Evolutionary conservation across 1,284 basidiomycete species (phyloP).

Genomic region (Porphyrellus sp.): DNA sequence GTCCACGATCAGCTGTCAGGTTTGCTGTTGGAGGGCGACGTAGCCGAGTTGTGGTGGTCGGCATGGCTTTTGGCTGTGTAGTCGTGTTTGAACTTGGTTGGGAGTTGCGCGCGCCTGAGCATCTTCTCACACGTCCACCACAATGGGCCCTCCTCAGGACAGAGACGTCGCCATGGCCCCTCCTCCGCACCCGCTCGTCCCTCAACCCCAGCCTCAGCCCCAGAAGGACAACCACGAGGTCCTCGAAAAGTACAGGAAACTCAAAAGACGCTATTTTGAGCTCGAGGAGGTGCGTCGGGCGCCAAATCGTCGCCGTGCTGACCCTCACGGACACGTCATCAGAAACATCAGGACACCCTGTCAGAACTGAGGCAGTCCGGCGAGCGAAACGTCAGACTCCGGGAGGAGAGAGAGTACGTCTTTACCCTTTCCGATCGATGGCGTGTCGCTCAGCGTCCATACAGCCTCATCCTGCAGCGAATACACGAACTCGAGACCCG

Average conservation of each 20-base stretch:
- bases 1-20: not conserved
- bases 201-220: constrained; percentile 23
- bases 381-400: constrained; percentile 56
- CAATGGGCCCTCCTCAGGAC: constrained; percentile 28
- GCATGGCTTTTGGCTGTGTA: constrained; percentile 26
- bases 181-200: constrained; percentile 39
- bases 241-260: constrained; percentile 56
- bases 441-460: not conserved
- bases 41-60: constrained; percentile 13
- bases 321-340: constrained; percentile 19
- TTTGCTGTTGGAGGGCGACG: too few species aligned
- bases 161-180: constrained; percentile 51
- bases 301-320: constrained; percentile 8
- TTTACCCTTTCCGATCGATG: constrained; percentile 8
- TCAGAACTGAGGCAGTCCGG: constrained; percentile 52
- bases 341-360: constrained; percentile 57
- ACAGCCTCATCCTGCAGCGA: constrained; percentile 54
- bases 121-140: constrained; percentile 30
- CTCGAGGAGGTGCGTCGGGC: constrained; percentile 57
- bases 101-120: constrained; percentile 20
- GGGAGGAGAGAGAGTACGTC: constrained; percentile 58
- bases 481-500: constrained; percentile 55
- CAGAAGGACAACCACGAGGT: constrained; percentile 44
- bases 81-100: constrained; percentile 36
- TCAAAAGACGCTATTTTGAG: constrained; percentile 61